Conservation (phyloP, 768 basidiomycete species). For the Arthromyces matolae region DNA sequence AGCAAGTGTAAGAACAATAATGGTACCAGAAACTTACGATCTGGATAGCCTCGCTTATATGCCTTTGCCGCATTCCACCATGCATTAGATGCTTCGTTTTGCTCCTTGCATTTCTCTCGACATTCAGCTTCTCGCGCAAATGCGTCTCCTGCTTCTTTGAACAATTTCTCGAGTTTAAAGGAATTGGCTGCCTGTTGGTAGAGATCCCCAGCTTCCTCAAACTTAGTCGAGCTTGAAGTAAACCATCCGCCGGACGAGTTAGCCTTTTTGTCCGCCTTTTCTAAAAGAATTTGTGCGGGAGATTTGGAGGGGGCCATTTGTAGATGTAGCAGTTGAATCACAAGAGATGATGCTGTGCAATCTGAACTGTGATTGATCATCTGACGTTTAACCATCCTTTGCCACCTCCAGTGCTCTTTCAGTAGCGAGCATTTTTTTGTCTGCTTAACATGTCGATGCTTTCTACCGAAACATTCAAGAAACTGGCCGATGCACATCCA, state of each 20-base stretch:
- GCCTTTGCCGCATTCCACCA: constrained; percentile 99
- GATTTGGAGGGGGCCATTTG: constrained; percentile 68
- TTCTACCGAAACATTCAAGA: constrained; percentile 41
- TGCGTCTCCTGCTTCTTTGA: constrained; percentile 88
- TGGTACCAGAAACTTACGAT: constrained; percentile 44
- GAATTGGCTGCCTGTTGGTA: constrained; percentile 93
- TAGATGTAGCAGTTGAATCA: constrained; percentile 14
- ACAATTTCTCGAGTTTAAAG: constrained; percentile 89
- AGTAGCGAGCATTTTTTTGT: no score
- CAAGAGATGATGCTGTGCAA: constrained; percentile 7
- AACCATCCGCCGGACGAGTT: constrained; percentile 85
- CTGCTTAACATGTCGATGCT: constrained; percentile 32
- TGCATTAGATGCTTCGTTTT: constrained; percentile 93
- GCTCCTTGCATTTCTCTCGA: constrained; percentile 81
- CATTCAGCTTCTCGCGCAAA: constrained; percentile 95
- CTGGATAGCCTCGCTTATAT: constrained; percentile 85
- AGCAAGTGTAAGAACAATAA: constrained; percentile 12
- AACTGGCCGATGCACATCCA: constrained; percentile 57
- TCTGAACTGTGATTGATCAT: constrained; percentile 11
- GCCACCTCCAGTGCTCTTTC: not conserved
- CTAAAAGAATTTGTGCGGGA: constrained; percentile 67
- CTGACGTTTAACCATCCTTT: not conserved
- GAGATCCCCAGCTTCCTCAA: constrained; percentile 93
- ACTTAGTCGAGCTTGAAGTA: constrained; percentile 77
- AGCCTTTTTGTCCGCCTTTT: constrained; percentile 92